Conservation (phyloP, 306 rosid species). For the Lupinus albus region DNA sequence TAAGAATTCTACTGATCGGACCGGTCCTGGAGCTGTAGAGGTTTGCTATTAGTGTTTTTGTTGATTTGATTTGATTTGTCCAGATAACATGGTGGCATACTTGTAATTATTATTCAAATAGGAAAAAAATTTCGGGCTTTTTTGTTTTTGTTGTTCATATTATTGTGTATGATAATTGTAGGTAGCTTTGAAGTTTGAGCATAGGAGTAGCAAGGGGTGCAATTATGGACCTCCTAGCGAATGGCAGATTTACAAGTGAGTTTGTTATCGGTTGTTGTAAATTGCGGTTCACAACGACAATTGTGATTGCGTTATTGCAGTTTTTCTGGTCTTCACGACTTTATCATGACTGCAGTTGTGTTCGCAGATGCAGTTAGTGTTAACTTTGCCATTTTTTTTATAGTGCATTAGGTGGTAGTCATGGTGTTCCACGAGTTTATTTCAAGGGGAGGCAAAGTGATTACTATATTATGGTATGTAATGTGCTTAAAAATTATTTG, state of each 20-base stretch:
- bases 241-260: constrained; percentile 82
- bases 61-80: constrained; percentile 10
- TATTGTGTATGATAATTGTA: constrained; percentile 21
- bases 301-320: too few species aligned
- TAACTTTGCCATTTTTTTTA: constrained; percentile 19
- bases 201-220: constrained; percentile 74
- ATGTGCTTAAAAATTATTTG: constrained; percentile 20
- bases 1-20: constrained; percentile 52
- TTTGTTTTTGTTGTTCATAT: too few species aligned
- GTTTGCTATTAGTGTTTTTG: constrained; percentile 56
- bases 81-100: too few species aligned
- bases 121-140: too few species aligned
- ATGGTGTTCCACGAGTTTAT: constrained; percentile 92
- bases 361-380: background rate
- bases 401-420: constrained; percentile 93
- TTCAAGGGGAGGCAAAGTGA: constrained; percentile 92
- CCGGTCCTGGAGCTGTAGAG: constrained; percentile 69
- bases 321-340: background rate
- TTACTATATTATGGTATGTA: constrained; percentile 81
- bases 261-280: background rate
- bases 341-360: background rate
- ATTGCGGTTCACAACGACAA: background rate
- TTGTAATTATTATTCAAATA: too few species aligned
- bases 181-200: constrained; percentile 85
- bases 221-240: constrained; percentile 71